phyloP scores from a whole-genome alignment of 2,329 filamentous ascomycete species.

The Acrodontium crateriforme region DNA sequence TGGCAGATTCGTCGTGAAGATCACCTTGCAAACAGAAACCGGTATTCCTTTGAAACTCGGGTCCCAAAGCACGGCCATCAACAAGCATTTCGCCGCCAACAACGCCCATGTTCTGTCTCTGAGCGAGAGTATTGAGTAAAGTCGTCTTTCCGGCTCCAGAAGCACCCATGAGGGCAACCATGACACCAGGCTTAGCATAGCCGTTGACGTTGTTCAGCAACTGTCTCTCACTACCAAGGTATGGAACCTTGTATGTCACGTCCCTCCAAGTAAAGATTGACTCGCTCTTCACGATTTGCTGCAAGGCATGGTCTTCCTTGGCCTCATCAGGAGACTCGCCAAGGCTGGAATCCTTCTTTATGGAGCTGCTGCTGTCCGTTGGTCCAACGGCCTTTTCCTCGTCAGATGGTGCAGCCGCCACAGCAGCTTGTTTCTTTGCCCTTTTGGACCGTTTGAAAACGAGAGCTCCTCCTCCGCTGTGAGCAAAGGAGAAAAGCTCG shows the following conservation, averaged over 20 bases:
- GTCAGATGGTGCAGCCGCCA: conserved; percentile 35
- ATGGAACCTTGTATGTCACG: conserved; percentile 59
- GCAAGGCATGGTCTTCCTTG: conserved; percentile 28
- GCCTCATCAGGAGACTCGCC: conserved; percentile 17
- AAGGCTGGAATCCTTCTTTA: conserved; percentile 16
- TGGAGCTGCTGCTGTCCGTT: conserved; percentile 20
- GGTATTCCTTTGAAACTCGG: conserved; percentile 54
- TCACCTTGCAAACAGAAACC: conserved; percentile 63
- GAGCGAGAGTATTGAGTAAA: conserved; percentile 61
- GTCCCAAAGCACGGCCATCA: conserved; percentile 47
- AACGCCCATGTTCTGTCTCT: conserved; percentile 53
- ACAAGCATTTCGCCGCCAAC: conserved; percentile 59
- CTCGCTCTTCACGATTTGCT: conserved; percentile 42
- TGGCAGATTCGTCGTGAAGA: conserved; percentile 53
- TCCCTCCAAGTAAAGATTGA: conserved; percentile 59
- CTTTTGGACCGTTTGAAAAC: conserved; percentile 57
- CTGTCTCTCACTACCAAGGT: conserved; percentile 46
- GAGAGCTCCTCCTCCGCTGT: conserved; percentile 51
- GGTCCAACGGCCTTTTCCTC: conserved; percentile 39
- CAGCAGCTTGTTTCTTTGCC: conserved; percentile 42
- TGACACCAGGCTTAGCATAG: conserved; percentile 64
- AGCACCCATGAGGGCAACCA: conserved; percentile 71
- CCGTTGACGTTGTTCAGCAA: conserved; percentile 58
- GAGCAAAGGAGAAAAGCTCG: conserved; percentile 51
- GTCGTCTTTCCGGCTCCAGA: conserved; percentile 77